Conservation (phyloP, 306 rosid genomes). For the Leucaena leucocephala region DNA sequence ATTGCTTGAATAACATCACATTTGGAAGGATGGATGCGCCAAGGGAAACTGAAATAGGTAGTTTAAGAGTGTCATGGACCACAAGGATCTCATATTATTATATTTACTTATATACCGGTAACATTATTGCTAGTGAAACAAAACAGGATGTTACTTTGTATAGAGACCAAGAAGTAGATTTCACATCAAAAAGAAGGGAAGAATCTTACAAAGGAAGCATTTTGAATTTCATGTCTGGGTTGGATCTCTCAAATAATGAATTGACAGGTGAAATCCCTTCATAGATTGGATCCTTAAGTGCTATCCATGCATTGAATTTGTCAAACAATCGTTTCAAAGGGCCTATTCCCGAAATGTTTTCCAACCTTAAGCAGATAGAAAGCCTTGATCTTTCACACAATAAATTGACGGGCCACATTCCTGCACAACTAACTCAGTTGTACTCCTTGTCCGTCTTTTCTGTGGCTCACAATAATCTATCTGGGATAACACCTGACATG, state of each 20-base stretch:
- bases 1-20: not conserved
- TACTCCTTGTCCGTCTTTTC: not conserved
- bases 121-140: too few species aligned
- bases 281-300: not conserved
- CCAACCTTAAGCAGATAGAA: not conserved
- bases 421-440: not conserved
- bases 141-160: not conserved
- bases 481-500: not conserved
- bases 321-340: constrained; percentile 20
- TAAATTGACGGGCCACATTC: constrained; percentile 7
- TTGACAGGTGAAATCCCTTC: not conserved
- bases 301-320: not conserved
- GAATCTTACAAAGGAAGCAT: not conserved
- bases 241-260: constrained; percentile 30
- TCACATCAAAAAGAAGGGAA: constrained; percentile 20
- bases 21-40: not conserved
- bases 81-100: too few species aligned
- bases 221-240: constrained; percentile 23
- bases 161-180: not conserved
- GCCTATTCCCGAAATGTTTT: not conserved
- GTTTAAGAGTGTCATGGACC: not conserved
- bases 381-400: constrained; percentile 29
- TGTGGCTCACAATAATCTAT: constrained; percentile 27
- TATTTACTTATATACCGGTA: too few species aligned
- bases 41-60: not conserved